phyloP scores from a whole-genome alignment of 2,329 filamentous ascomycete genomes.

The Aspergillus neoniger region DNA sequence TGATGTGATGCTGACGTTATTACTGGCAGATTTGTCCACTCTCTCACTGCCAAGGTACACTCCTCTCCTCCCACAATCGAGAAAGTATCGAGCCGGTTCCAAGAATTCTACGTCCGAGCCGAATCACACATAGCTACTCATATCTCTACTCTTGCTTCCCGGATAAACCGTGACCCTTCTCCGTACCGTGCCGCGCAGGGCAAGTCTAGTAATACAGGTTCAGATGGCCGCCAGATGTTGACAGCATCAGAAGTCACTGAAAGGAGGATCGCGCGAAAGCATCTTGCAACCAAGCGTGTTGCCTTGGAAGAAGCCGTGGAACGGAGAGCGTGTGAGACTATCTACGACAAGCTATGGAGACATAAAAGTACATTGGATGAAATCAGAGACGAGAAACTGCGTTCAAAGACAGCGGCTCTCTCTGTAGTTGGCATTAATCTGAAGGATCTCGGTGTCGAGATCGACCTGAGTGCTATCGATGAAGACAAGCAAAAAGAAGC shows the following conservation, averaged over 20 bases:
- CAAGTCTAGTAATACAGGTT: constrained; percentile 53
- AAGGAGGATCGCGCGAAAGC: constrained; percentile 73
- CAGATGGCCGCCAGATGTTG: constrained; percentile 77
- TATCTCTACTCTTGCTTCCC: constrained; percentile 74
- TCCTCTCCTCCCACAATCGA: constrained; percentile 81
- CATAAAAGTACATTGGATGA: constrained; percentile 92
- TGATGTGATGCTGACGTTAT: constrained; percentile 10
- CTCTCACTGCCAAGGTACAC: constrained; percentile 82
- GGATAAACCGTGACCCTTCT: constrained; percentile 69
- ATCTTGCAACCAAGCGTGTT: constrained; percentile 74
- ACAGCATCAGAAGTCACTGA: constrained; percentile 82
- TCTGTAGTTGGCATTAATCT: constrained; percentile 88
- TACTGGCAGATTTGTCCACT: constrained; percentile 76
- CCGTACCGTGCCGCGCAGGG: constrained; percentile 57
- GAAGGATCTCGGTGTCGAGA: constrained; percentile 77
- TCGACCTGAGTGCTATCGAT: constrained; percentile 57
- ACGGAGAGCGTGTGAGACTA: constrained; percentile 76
- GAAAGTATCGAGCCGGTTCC: constrained; percentile 80
- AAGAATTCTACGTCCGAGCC: constrained; percentile 86
- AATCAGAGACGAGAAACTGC: constrained; percentile 88
- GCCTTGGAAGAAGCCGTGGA: constrained; percentile 90
- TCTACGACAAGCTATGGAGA: constrained; percentile 86
- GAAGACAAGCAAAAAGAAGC: constrained; percentile 68
- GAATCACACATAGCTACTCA: constrained; percentile 83
- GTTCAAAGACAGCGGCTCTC: constrained; percentile 89